Conservation (phyloP, 768 basidiomycete genomes). For the Cystoderma amianthinum region DNA sequence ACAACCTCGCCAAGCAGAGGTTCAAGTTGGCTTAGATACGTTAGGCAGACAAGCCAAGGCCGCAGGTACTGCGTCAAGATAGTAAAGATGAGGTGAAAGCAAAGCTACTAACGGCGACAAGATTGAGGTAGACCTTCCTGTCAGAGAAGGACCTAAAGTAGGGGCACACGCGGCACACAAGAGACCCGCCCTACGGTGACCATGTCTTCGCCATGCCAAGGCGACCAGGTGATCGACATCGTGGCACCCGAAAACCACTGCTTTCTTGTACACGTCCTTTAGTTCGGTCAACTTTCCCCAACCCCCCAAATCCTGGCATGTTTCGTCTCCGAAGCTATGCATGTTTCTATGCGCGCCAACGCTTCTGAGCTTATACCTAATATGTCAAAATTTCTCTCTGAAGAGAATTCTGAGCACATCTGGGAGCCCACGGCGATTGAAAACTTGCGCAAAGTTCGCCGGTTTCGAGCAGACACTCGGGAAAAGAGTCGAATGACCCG, state of each 20-base stretch:
- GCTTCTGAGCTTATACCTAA: constrained; percentile 37
- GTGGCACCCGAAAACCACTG: constrained; percentile 4
- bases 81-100: constrained; percentile 20
- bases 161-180: constrained; percentile 30
- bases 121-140: constrained; percentile 31
- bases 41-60: constrained; percentile 8
- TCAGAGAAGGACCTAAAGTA: constrained; percentile 31
- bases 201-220: constrained; percentile 13
- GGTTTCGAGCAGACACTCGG: constrained; percentile 32
- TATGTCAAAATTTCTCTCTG: constrained; percentile 10
- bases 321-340: constrained; percentile 41
- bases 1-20: constrained; percentile 4
- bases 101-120: constrained; percentile 28
- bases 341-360: constrained; percentile 45
- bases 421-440: constrained; percentile 46
- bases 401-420: constrained; percentile 12
- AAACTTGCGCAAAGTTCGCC: constrained; percentile 44
- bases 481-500: constrained; percentile 38
- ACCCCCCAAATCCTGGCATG: constrained; percentile 6
- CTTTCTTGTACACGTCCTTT: constrained; percentile 25
- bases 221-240: not conserved
- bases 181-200: not conserved
- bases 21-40: constrained; percentile 19
- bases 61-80: constrained; percentile 18
- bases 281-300: constrained; percentile 6